phyloP scores from a whole-genome alignment of 139 green algal species.

The Dunaliella primolecta region DNA sequence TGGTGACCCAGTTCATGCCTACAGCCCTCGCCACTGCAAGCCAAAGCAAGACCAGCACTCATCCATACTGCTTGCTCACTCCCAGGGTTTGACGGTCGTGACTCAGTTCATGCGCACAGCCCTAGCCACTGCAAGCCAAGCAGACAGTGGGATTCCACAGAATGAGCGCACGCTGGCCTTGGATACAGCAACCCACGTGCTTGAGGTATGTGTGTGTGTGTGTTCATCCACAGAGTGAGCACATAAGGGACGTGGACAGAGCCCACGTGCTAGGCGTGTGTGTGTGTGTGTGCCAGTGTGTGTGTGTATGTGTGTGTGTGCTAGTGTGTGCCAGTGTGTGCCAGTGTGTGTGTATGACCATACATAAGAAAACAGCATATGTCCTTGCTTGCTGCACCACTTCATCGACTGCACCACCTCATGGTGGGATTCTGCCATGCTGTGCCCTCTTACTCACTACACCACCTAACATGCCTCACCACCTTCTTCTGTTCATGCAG shows the following conservation, averaged over 20 bases:
- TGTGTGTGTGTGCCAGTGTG: not conserved
- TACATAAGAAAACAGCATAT: not conserved
- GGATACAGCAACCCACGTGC: not conserved
- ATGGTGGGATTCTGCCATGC: no score
- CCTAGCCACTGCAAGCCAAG: not conserved
- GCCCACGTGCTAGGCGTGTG: no score
- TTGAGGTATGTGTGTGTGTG: constrained; percentile 8
- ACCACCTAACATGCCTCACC: no score
- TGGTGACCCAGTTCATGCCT: not conserved
- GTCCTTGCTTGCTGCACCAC: not conserved
- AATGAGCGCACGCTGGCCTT: not conserved
- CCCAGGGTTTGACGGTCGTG: not conserved
- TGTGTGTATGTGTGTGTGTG: not conserved
- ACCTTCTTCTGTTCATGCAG: no score
- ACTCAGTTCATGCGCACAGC: not conserved
- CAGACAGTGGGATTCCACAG: not conserved
- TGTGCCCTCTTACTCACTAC: no score
- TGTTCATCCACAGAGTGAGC: no score
- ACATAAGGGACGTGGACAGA: no score
- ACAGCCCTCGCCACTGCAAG: not conserved
- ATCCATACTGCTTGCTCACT: no score
- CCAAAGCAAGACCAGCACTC: no score
- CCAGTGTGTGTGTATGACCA: not conserved
- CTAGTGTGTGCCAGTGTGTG: not conserved
- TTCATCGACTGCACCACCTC: no score